Conservation (phyloP, 2,329 filamentous ascomycete species). For the Endocalyx cinctus region DNA sequence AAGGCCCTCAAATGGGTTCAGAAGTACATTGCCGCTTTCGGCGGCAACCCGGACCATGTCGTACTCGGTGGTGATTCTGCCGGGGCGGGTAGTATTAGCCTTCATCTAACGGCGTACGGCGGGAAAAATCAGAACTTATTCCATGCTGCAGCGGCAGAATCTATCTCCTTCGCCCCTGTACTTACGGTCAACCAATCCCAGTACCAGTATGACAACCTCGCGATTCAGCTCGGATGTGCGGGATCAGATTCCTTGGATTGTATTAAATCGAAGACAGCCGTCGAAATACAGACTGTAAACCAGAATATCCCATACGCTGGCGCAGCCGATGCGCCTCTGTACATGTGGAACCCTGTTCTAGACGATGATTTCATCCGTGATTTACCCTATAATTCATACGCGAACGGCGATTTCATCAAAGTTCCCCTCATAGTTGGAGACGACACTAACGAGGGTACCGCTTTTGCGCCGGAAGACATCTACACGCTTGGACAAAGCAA, state of each 20-base stretch:
- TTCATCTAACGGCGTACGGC: constrained; percentile 56
- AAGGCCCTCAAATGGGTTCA: constrained; percentile 68
- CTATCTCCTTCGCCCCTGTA: constrained; percentile 46
- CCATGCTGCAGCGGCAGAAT: constrained; percentile 46
- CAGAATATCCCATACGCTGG: constrained; percentile 35
- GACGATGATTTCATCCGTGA: constrained; percentile 50
- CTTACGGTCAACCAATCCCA: constrained; percentile 41
- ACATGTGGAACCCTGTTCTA: constrained; percentile 51
- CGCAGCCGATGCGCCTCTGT: constrained; percentile 34
- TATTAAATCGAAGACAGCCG: constrained; percentile 37
- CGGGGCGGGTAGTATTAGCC: constrained; percentile 60
- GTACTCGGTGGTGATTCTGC: constrained; percentile 66
- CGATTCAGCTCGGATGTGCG: constrained; percentile 37
- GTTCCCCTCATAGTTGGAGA: constrained; percentile 53
- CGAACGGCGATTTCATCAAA: constrained; percentile 44
- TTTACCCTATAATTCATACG: constrained; percentile 44
- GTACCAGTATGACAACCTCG: constrained; percentile 49
- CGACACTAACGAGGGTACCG: constrained; percentile 62
- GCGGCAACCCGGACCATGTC: constrained; percentile 64
- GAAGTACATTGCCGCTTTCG: constrained; percentile 61
- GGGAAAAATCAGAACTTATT: constrained; percentile 46
- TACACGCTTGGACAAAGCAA: constrained; percentile 44
- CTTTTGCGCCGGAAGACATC: constrained; percentile 50
- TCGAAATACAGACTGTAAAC: constrained; percentile 39
- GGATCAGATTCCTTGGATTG: constrained; percentile 38